A percentile compares a stretch with the other conserved stretches of the same genome.
These are phyloP conservation scores for Phytophthora hibernalis DNA, from an alignment of 352 stramenopile genomes.

Conservation along the genomic window DNA sequence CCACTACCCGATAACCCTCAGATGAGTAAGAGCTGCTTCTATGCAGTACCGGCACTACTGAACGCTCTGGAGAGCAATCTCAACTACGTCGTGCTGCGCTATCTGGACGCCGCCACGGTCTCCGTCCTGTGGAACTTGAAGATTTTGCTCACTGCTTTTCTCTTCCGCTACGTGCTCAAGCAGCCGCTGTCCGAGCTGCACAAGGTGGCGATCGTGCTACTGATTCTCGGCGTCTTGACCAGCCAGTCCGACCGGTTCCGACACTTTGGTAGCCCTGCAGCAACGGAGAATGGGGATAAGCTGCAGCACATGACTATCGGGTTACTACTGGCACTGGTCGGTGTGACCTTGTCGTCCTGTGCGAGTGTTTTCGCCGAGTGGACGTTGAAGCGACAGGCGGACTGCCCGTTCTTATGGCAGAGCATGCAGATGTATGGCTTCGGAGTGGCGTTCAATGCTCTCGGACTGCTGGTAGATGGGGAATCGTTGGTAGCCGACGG, in stretches of 20 bases:
- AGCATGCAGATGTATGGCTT: slow-evolving; percentile 81
- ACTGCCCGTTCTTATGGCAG: slow-evolving; percentile 83
- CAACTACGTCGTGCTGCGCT: slow-evolving; percentile 85
- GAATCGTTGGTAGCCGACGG: slow-evolving; percentile 30
- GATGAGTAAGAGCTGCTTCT: slow-evolving; percentile 56
- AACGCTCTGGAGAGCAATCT: slow-evolving; percentile 90
- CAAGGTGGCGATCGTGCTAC: slow-evolving; percentile 72
- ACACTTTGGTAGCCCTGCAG: background rate
- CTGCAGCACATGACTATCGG: slow-evolving; percentile 43
- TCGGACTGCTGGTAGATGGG: slow-evolving; percentile 58
- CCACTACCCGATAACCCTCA: slow-evolving; percentile 41
- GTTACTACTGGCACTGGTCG: slow-evolving; percentile 64
- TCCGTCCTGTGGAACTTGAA: slow-evolving; percentile 91
- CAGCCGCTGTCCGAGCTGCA: slow-evolving; percentile 70
- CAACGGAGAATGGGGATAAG: slow-evolving; percentile 2
- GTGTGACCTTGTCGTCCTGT: slow-evolving; percentile 81
- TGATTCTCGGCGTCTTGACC: slow-evolving; percentile 83
- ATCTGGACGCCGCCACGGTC: slow-evolving; percentile 83
- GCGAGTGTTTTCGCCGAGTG: slow-evolving; percentile 89
- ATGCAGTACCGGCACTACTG: slow-evolving; percentile 77
- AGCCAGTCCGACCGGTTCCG: slow-evolving; percentile 71
- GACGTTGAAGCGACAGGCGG: slow-evolving; percentile 76
- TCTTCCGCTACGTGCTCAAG: slow-evolving; percentile 85
- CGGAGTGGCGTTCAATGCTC: slow-evolving; percentile 78
- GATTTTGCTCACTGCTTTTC: slow-evolving; percentile 83